phyloP scores from a whole-genome alignment of 1,284 basidiomycete species.

The Heterobasidion parviporum region DNA sequence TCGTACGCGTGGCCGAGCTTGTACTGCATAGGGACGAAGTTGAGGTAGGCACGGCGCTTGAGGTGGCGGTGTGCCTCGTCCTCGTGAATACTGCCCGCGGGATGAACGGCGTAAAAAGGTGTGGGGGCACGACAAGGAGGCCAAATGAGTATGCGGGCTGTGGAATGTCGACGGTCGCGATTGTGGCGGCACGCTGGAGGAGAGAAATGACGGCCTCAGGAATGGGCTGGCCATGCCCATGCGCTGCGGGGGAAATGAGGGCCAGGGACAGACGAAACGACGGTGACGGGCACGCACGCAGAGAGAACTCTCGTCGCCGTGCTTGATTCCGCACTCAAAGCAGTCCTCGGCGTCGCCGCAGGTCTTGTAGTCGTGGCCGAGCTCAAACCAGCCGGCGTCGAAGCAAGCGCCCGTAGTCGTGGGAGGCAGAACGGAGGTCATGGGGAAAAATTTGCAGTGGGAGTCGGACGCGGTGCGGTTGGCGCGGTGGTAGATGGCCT shows the following conservation, averaged over 20 bases:
- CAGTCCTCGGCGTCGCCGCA: constrained; percentile 80
- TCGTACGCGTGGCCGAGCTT: constrained; percentile 91
- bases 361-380: constrained; percentile 87
- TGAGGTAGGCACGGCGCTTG: constrained; percentile 79
- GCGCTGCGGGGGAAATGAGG: constrained; percentile 37
- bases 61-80: constrained; percentile 51
- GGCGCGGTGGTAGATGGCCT: constrained; percentile 72
- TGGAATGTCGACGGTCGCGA: constrained; percentile 70
- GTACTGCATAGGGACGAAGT: constrained; percentile 87
- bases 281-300: constrained; percentile 48
- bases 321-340: constrained; percentile 72
- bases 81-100: constrained; percentile 29
- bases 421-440: constrained; percentile 77
- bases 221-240: constrained; percentile 81
- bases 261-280: not conserved
- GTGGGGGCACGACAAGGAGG: constrained; percentile 54
- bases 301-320: constrained; percentile 65
- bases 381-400: constrained; percentile 76
- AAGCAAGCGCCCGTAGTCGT: constrained; percentile 81
- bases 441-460: constrained; percentile 54
- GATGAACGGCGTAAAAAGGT: constrained; percentile 37
- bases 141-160: constrained; percentile 85
- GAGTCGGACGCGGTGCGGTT: constrained; percentile 63
- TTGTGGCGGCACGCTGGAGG: constrained; percentile 70
- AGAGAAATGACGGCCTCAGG: constrained; percentile 59